phyloP scores from a whole-genome alignment of 75 land plant genomes.

The Isoetes taiwanensis region DNA sequence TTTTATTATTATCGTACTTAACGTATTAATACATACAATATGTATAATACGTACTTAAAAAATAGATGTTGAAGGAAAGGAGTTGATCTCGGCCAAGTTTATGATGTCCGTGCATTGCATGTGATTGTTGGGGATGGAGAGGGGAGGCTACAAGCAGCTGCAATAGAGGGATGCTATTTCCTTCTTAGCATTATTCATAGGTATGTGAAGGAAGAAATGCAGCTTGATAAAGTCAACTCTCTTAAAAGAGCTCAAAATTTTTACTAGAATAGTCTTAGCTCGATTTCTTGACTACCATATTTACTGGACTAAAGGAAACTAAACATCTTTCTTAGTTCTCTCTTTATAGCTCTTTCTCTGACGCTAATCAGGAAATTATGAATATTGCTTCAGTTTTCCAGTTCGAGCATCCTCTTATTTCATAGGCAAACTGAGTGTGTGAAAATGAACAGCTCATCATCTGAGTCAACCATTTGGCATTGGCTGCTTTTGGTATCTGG shows the following conservation, averaged over 20 bases:
- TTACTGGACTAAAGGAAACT: not conserved
- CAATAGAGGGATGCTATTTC: constrained; percentile 73
- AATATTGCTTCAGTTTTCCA: too few species aligned
- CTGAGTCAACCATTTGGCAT: too few species aligned
- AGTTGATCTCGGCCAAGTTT: constrained; percentile 54
- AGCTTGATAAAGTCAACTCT: too few species aligned
- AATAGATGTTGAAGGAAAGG: constrained; percentile 78
- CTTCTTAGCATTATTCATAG: constrained; percentile 86
- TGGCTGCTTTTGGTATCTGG: too few species aligned
- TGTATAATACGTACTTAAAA: too few species aligned
- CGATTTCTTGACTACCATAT: not conserved
- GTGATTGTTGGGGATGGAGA: constrained; percentile 88
- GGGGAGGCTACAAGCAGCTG: constrained; percentile 78
- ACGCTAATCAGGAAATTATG: not conserved
- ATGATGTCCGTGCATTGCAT: constrained; percentile 92
- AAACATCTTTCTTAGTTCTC: not conserved
- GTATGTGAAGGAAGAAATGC: too few species aligned
- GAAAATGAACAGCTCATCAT: too few species aligned
- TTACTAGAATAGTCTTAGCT: not conserved
- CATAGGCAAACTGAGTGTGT: too few species aligned
- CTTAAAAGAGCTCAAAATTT: too few species aligned
- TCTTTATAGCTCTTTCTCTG: not conserved
- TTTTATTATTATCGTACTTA: too few species aligned
- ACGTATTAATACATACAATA: too few species aligned
- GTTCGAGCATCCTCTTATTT: too few species aligned